phyloP scores from a whole-genome alignment of 192 early-diverging fungal species.

The Dispira parvispora region DNA sequence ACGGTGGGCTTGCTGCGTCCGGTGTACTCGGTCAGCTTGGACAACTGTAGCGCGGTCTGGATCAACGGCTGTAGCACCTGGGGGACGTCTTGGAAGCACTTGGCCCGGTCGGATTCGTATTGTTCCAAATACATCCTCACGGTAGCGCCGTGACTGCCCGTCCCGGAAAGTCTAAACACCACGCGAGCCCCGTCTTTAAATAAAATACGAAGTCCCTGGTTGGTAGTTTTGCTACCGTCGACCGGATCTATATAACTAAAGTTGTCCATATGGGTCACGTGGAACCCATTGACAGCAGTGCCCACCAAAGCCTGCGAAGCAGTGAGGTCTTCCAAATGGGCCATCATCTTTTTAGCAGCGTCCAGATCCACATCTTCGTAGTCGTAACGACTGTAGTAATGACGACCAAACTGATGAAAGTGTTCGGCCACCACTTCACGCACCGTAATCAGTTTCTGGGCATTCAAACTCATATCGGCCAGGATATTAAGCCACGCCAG shows the following conservation, averaged over 20 bases:
- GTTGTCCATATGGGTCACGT: conserved; percentile 57
- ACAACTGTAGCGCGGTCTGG: conserved; percentile 59
- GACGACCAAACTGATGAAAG: conserved; percentile 74
- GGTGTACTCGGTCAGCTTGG: conserved; percentile 60
- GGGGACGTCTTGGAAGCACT: conserved; percentile 56
- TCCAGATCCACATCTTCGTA: conserved; percentile 87
- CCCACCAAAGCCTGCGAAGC: conserved; percentile 34
- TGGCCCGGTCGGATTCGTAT: conserved; percentile 40
- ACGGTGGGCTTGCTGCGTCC: conserved; percentile 83
- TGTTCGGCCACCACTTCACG: conserved; percentile 68
- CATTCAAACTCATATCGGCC: conserved; percentile 45
- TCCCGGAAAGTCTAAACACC: conserved; percentile 83
- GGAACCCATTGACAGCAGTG: conserved; percentile 32
- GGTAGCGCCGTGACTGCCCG: conserved; percentile 90
- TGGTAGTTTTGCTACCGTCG: conserved; percentile 63
- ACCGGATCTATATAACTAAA: conserved; percentile 93
- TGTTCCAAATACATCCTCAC: conserved; percentile 93
- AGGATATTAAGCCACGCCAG: conserved; percentile 95
- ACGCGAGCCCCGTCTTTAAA: conserved; percentile 87
- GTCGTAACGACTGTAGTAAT: conserved; percentile 94
- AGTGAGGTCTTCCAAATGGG: conserved; percentile 40
- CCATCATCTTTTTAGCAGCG: conserved; percentile 62
- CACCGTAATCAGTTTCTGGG: conserved; percentile 35
- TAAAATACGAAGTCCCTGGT: conserved; percentile 80
- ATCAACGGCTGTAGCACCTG: conserved; percentile 80